Evolutionary conservation across 1,284 basidiomycete genomes (phyloP).

Genomic region (Papiliotrema fonsecae): DNA sequence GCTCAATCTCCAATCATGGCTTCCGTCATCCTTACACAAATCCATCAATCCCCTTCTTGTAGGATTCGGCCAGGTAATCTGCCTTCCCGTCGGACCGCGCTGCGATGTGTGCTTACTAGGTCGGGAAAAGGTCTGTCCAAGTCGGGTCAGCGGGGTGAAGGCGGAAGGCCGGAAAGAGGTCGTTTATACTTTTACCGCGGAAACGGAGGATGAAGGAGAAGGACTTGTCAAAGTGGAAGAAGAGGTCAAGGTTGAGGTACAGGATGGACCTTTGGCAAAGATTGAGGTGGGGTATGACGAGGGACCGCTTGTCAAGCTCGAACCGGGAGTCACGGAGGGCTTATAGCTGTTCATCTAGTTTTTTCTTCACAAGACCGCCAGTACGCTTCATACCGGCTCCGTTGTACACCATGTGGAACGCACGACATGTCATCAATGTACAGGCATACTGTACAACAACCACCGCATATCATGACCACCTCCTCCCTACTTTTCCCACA

Average conservation of each 20-base stretch:
- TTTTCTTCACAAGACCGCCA: too few species aligned
- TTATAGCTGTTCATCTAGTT: too few species aligned
- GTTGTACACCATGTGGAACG: too few species aligned
- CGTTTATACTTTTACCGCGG: conserved; percentile 54
- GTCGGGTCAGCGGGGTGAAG: conserved; percentile 36
- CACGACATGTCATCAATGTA: too few species aligned
- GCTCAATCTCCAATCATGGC: conserved; percentile 84
- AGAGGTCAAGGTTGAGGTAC: conserved; percentile 19
- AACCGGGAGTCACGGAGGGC: conserved; percentile 2
- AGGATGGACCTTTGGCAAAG: conserved; percentile 3
- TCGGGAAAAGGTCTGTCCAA: conserved; percentile 47
- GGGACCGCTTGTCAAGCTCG: conserved; percentile 4
- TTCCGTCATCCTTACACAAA: conserved; percentile 69
- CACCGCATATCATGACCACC: too few species aligned
- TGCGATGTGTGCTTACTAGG: conserved; percentile 66
- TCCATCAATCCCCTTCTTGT: conserved; percentile 86
- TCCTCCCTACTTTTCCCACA: too few species aligned
- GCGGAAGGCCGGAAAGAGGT: conserved; percentile 40
- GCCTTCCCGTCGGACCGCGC: conserved; percentile 72
- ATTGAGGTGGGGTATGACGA: conserved; percentile 13
- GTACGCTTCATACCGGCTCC: too few species aligned
- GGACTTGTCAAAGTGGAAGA: conserved; percentile 37
- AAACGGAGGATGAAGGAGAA: conserved; percentile 51
- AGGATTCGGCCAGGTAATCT: conserved; percentile 83
- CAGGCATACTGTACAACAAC: too few species aligned